These are phyloP conservation scores for Mantamonas sphyraenae DNA, from an alignment of 78 protist species.

Conservation along the genomic window DNA sequence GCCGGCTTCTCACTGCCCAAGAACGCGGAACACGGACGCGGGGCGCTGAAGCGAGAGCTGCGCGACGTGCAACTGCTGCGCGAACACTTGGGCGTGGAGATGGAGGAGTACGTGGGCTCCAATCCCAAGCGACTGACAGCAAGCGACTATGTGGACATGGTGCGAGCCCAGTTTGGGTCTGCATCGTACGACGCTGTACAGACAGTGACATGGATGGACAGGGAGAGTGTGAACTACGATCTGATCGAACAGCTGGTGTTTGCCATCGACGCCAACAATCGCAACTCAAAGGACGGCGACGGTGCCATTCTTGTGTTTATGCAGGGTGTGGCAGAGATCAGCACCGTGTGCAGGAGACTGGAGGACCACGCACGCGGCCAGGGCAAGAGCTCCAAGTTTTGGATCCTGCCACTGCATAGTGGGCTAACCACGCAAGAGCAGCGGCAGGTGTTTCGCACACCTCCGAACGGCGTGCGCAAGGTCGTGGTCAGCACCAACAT, in stretches of 20 bases:
- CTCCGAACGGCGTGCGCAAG: slow-evolving; percentile 64
- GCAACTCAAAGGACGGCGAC: neutral
- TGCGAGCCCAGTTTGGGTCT: neutral
- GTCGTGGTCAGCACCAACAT: slow-evolving; percentile 88
- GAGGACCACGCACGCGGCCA: no score
- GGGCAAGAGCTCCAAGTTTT: no score
- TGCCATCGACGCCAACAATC: neutral
- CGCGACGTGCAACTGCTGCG: no score
- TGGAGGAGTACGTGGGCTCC: neutral
- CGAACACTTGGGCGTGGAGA: neutral
- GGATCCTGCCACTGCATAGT: no score
- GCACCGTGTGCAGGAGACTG: no score
- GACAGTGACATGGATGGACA: slow-evolving; percentile 1
- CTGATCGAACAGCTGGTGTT: slow-evolving; percentile 16
- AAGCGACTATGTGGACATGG: neutral
- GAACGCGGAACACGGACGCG: no score
- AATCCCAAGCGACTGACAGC: neutral
- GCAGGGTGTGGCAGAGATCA: slow-evolving; percentile 83
- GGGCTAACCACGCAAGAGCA: neutral
- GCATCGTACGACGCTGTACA: neutral
- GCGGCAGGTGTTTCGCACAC: slow-evolving; percentile 37
- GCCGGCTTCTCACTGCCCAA: neutral
- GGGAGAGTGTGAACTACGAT: slow-evolving; percentile 35
- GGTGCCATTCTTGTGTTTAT: slow-evolving; percentile 74
- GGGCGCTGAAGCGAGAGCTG: no score